Evolutionary conservation across 2,329 filamentous ascomycete species (phyloP), one percentile per base, ranked within the genome.

Genomic region (Emergomyces orientalis): DNA sequence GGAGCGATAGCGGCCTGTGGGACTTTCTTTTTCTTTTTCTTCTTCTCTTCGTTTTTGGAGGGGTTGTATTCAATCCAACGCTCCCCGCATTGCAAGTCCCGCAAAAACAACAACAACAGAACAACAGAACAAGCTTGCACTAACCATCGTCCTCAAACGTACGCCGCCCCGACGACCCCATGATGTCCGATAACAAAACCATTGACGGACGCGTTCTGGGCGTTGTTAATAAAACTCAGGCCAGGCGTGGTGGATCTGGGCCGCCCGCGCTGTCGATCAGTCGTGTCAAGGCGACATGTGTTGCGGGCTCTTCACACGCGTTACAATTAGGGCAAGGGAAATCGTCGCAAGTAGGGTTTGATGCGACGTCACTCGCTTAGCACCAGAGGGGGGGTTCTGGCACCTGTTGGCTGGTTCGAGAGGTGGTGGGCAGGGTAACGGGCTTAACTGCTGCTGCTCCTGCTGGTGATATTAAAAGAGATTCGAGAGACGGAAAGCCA

Each of bases 81-180:
- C 41, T 47, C 39, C 55, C 57, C 39, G 41, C 57, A 45, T 17
- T 17, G 13, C 41, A 34, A 47, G 45, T 11, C 39, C 13, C 45
- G 27, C 4, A 22, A 13, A 13, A 39, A 39, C 34, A 34, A 22
- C n/a, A 54, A 62, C 27, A 49, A 51, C 25, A 17, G 47, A 51
- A 17, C 19, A 61, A 57, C 60, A 58, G 32, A 54, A 60, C 47
- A 63, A 57, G 51, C 39, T 39, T 62, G 65, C 61, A 76, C 75
- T 75, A 65, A 76, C 75, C 75, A 75, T 76, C 73, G 63, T 71
- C 67, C 66, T 72, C 71, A 64, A 71, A 71, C 65, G 70, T 67
- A 65, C 70, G 70, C 68, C 74, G 71, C 67, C 74, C 73, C 71
- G 75, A 39, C 37, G 75, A 39, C 25, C 59, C 47, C 49, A 51